These are phyloP conservation scores for Nigrospora oryzae DNA, from an alignment of 2,329 filamentous ascomycete species.

Conservation along the genomic window DNA sequence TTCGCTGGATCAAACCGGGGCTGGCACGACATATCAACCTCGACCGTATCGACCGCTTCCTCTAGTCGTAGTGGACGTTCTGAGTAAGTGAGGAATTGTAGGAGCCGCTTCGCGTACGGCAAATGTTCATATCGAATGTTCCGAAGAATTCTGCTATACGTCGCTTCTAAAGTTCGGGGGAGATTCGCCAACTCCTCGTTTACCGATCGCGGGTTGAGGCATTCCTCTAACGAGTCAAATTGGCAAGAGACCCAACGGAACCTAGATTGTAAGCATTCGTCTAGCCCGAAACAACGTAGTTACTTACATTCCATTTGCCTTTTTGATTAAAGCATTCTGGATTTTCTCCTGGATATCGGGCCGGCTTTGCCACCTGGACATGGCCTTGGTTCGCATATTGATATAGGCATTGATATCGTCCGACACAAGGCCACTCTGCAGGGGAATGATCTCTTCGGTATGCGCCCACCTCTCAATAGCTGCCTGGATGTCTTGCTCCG, in stretches of 20 bases:
- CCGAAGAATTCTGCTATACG: slow-evolving; percentile 8
- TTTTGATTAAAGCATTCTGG: slow-evolving; percentile 9
- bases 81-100: slow-evolving; percentile 14
- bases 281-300: neutral
- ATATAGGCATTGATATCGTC: slow-evolving; percentile 18
- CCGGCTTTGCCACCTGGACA: slow-evolving; percentile 18
- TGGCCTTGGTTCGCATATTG: slow-evolving; percentile 7
- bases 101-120: slow-evolving; percentile 3
- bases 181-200: slow-evolving; percentile 2
- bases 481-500: slow-evolving; percentile 14
- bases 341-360: too few species aligned
- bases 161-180: slow-evolving; percentile 10
- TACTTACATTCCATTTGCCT: slow-evolving; percentile 20
- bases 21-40: slow-evolving; percentile 11
- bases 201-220: neutral
- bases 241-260: slow-evolving; percentile 13
- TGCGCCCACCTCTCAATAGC: slow-evolving; percentile 6
- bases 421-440: slow-evolving; percentile 12
- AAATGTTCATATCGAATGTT: neutral
- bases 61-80: slow-evolving; percentile 13
- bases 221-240: slow-evolving; percentile 11
- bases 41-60: slow-evolving; percentile 19
- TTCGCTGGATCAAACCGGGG: slow-evolving; percentile 14
- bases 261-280: slow-evolving; percentile 4
- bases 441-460: slow-evolving; percentile 7